phyloP scores from a whole-genome alignment of 371 early-diverging fungal genomes.

The Syncephalastrum contaminatum region DNA sequence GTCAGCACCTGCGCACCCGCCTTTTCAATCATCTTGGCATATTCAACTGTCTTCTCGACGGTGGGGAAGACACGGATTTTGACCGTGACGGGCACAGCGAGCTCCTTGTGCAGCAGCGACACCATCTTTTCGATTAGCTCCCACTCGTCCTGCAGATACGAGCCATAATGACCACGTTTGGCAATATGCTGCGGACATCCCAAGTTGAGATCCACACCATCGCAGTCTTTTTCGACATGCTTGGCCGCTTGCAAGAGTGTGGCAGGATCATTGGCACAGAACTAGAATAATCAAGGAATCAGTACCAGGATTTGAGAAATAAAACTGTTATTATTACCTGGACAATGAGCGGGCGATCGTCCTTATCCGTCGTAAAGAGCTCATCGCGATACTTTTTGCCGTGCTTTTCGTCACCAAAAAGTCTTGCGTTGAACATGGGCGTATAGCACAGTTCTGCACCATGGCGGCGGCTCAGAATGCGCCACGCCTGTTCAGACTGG shows the following conservation, averaged over 20 bases:
- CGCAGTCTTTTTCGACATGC: slow-evolving; percentile 83
- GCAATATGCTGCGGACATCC: slow-evolving; percentile 99
- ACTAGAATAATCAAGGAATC: slow-evolving; percentile 46
- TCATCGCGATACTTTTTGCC: slow-evolving; percentile 67
- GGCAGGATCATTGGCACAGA: slow-evolving; percentile 97
- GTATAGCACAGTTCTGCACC: slow-evolving; percentile 96
- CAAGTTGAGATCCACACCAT: slow-evolving; percentile 97
- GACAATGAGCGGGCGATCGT: slow-evolving; percentile 90
- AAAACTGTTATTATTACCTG: slow-evolving; percentile 61
- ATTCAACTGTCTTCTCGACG: slow-evolving; percentile 89
- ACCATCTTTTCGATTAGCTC: slow-evolving; percentile 80
- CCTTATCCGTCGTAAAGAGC: slow-evolving; percentile 70
- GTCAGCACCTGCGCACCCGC: slow-evolving; percentile 94
- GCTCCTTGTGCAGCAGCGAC: slow-evolving; percentile 71
- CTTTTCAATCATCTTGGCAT: slow-evolving; percentile 96
- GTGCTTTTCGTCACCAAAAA: slow-evolving; percentile 70
- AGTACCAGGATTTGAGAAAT: background rate
- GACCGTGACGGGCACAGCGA: slow-evolving; percentile 96
- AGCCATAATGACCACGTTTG: slow-evolving; percentile 92
- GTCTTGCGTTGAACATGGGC: slow-evolving; percentile 97
- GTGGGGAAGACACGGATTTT: slow-evolving; percentile 97
- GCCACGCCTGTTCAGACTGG: slow-evolving; percentile 91
- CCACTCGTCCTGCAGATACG: slow-evolving; percentile 97
- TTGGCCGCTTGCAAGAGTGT: slow-evolving; percentile 83
- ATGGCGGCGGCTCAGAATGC: slow-evolving; percentile 88